Evolutionary conservation across 768 basidiomycete genomes (phyloP), one percentile per base, ranked within the genome.

Genomic region (Leccinum broughii): DNA sequence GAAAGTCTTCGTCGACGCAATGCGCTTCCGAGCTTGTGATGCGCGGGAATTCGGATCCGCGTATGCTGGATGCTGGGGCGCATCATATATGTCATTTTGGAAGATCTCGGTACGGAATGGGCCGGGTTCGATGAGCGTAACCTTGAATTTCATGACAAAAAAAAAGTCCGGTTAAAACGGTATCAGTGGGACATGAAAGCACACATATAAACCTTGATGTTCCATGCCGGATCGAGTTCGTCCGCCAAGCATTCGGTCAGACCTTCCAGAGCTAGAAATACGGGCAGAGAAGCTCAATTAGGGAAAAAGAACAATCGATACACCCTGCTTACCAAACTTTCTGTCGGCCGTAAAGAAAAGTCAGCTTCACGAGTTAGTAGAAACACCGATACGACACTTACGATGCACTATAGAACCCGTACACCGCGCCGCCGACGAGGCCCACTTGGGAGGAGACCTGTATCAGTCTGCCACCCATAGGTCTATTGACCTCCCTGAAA

Each of bases 401-500:
- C 71, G 71, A 67, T 28, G 75, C 73, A 24, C 57, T 44, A 39
- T 76, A 76, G 28, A 64, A 66, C 28, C 50, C 50, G 10, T 30
- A 6, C 26, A 10, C 22, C 3, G 68, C 60, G 1, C 1, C 2
- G 4, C 66, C 75, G 0, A 58, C 57, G 6, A 79, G 14, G 3
- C 76, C 79, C 1, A 70, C 55, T 50, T 61, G 58, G 2, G 79
- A 79, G 32, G 73, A 75, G n/a, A 72, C 72, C 49, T 78, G 77
- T 5, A 81, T 59, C 10, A 82, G 61, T 11, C 72, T 65, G 1
- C 80, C 79, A 7, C 77, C 78, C 0, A 62, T 58, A 0, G 80
- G 78, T 15, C 66, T 68, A 55, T 78, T 78, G 35, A 72, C 69
- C 48, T 78, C 74, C 10, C 78, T 71, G 64, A 81, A 78, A 55